A percentile compares a stretch with the other conserved stretches of the same genome.
phyloP scores from a whole-genome alignment of 345 rosid species.

The Salix koriyanagi region DNA sequence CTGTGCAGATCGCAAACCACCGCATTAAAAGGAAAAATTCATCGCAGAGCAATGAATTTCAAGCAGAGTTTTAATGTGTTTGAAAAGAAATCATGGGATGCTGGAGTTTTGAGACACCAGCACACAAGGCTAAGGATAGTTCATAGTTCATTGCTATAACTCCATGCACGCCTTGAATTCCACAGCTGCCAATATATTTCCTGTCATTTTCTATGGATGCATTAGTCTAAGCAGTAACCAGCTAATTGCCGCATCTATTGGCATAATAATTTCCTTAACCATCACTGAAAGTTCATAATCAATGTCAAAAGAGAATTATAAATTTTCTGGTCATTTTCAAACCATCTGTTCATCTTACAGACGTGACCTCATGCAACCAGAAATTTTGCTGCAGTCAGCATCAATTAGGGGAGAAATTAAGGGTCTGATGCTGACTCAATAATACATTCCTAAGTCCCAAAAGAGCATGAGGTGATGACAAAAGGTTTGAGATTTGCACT shows the following conservation, averaged over 20 bases:
- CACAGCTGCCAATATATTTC: neutral
- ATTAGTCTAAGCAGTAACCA: neutral
- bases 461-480: no score
- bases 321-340: neutral
- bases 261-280: neutral
- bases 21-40: no score
- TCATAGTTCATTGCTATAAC: neutral
- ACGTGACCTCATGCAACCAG: neutral
- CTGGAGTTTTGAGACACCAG: neutral
- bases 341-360: neutral
- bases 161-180: neutral
- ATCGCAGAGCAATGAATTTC: no score
- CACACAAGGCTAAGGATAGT: neutral
- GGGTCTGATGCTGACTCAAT: neutral
- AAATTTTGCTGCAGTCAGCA: neutral
- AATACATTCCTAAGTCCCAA: neutral
- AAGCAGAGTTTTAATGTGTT: neutral
- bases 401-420: neutral
- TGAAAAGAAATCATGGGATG: neutral
- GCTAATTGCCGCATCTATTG: neutral
- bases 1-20: no score
- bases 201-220: neutral
- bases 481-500: no score
- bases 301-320: neutral
- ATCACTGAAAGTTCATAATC: neutral